Percentiles rank a stretch among this genome's conserved stretches.
Conservation (phyloP, 352 stramenopile species). For the Pythium coloratum region DNA sequence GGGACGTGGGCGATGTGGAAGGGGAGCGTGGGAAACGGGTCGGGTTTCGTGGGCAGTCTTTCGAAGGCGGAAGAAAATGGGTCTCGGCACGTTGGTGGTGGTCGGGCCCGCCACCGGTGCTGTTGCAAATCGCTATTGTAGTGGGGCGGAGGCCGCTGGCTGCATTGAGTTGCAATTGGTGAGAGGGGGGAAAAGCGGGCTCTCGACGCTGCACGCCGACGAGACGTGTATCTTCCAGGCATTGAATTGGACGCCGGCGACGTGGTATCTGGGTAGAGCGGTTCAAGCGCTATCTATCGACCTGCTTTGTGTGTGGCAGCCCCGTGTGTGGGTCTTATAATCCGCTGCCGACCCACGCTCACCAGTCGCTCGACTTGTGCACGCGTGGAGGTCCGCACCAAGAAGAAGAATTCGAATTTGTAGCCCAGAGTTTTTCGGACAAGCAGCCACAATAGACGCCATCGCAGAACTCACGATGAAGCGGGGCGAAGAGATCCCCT, state of each 20-base stretch:
- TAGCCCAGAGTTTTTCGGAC: slow-evolving; percentile 2
- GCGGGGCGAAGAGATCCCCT: slow-evolving; percentile 53
- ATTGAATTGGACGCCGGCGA: not conserved
- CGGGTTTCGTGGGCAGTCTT: slow-evolving; percentile 12
- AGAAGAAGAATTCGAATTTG: slow-evolving; percentile 2
- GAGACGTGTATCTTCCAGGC: slow-evolving; percentile 1
- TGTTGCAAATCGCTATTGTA: slow-evolving; percentile 21
- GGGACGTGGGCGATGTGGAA: too few species aligned
- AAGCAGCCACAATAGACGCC: slow-evolving; percentile 40
- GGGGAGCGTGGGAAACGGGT: not conserved
- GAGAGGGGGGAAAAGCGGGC: slow-evolving; percentile 20
- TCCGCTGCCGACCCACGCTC: slow-evolving; percentile 1
- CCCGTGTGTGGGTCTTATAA: slow-evolving; percentile 4
- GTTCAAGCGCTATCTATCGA: slow-evolving; percentile 19
- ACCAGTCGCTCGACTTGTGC: slow-evolving; percentile 1
- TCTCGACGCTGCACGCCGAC: slow-evolving; percentile 6
- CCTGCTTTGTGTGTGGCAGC: not conserved
- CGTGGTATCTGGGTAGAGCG: slow-evolving; percentile 7
- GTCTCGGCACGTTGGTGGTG: slow-evolving; percentile 21
- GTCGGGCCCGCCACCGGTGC: slow-evolving; percentile 1
- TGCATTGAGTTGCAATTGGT: slow-evolving; percentile 37
- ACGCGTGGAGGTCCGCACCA: not conserved
- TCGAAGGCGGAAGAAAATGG: not conserved
- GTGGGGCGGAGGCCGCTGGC: slow-evolving; percentile 17
- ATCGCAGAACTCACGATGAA: slow-evolving; percentile 51